Evolutionary conservation across 192 early-diverging fungal genomes (phyloP).

Genomic region (Backusella tarrabulga): DNA sequence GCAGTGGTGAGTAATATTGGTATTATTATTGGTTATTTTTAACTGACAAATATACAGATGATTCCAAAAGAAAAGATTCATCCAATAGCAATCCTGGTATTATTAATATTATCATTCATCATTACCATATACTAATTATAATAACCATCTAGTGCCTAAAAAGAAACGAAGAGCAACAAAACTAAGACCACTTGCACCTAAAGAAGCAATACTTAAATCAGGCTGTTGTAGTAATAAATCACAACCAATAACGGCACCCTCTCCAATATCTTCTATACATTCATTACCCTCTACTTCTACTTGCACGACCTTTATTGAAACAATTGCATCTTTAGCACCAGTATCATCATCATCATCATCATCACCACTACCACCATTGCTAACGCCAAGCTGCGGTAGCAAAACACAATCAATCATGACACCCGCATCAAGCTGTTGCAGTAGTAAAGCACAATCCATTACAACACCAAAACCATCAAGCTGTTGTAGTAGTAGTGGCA

Average conservation of each 20-base stretch:
- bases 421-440: background rate
- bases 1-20: background rate
- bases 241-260: background rate
- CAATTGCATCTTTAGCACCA: background rate
- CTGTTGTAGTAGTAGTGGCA: background rate
- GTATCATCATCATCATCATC: background rate
- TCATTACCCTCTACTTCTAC: background rate
- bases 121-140: background rate
- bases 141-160: slow-evolving; percentile 2
- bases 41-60: background rate
- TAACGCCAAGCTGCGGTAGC: background rate
- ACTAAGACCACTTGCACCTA: slow-evolving; percentile 1
- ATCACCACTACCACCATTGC: background rate
- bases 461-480: background rate
- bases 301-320: background rate
- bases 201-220: background rate
- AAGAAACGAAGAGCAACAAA: background rate
- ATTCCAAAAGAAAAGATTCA: background rate
- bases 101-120: background rate
- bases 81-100: background rate
- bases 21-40: background rate
- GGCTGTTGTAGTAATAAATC: background rate
- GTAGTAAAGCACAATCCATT: background rate
- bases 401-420: background rate
- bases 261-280: background rate